Evolutionary conservation across 2,329 filamentous ascomycete species (phyloP).

Genomic region (Fusarium globosum): DNA sequence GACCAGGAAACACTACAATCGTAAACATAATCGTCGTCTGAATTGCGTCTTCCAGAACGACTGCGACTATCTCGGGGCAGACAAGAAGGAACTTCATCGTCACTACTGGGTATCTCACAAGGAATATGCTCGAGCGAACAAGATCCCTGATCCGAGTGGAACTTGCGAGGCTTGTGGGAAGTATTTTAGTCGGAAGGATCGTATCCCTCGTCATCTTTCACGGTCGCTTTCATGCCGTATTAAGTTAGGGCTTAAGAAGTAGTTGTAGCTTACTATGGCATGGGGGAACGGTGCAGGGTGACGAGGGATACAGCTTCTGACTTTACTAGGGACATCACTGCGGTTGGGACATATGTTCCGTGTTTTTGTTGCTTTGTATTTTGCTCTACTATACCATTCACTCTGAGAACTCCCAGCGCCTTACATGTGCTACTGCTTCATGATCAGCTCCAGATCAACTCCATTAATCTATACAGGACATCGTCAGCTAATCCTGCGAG

Average conservation of each 20-base stretch:
- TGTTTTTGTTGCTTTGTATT: background rate
- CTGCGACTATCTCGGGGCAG: background rate
- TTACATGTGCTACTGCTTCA: background rate
- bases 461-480: background rate
- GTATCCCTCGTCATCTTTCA: constrained; percentile 12
- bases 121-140: background rate
- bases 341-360: accelerated
- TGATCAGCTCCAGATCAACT: background rate
- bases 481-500: too few relatives aligned
- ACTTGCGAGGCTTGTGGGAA: constrained; percentile 12
- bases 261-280: background rate
- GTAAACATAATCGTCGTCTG: constrained; percentile 2
- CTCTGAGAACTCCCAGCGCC: background rate
- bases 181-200: constrained; percentile 13
- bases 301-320: background rate
- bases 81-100: constrained; percentile 8
- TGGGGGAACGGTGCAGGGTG: background rate
- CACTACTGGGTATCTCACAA: constrained; percentile 30
- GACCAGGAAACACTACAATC: constrained; percentile 13
- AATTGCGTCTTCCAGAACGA: background rate
- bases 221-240: constrained; percentile 17
- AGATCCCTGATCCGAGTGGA: background rate
- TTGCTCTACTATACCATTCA: background rate
- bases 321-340: background rate
- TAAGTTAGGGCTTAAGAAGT: constrained; percentile 15